Conservation (phyloP, 2,329 filamentous ascomycete genomes). For the Dactylellina haptotyla region DNA sequence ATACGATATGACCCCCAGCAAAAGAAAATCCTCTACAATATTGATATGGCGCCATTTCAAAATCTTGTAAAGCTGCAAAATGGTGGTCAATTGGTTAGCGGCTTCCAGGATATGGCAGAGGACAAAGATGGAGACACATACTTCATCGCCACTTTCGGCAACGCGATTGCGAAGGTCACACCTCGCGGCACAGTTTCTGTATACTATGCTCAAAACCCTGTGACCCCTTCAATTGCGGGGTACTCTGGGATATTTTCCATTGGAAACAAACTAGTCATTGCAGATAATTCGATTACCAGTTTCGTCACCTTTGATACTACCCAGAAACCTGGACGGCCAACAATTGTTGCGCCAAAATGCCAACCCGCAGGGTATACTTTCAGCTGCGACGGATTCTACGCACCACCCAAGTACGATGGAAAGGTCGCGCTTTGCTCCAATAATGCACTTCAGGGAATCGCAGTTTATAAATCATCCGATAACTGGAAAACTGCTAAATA, state of each 20-base stretch:
- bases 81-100: slow-evolving; percentile 6
- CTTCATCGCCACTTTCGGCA: slow-evolving; percentile 17
- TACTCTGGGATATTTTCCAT: slow-evolving; percentile 11
- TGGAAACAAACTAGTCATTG: slow-evolving; percentile 5
- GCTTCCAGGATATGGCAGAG: slow-evolving; percentile 21
- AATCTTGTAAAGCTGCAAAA: neutral
- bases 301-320: slow-evolving; percentile 10
- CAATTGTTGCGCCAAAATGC: neutral
- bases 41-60: slow-evolving; percentile 7
- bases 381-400: slow-evolving; percentile 25
- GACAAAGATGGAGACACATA: slow-evolving; percentile 6
- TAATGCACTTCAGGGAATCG: slow-evolving; percentile 1
- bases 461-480: neutral
- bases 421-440: slow-evolving; percentile 3
- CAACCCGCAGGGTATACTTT: slow-evolving; percentile 1
- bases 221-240: neutral
- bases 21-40: slow-evolving; percentile 4
- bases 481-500: slow-evolving; percentile 6
- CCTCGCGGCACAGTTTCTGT: neutral
- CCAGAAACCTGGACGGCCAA: neutral
- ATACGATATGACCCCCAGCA: slow-evolving; percentile 3
- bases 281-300: slow-evolving; percentile 1
- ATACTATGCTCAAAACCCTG: slow-evolving; percentile 8
- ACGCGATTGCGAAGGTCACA: slow-evolving; percentile 10
- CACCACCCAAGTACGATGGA: slow-evolving; percentile 15